These are phyloP conservation scores for Raphanus hybrid DNA, from an alignment of 441 rosid species.

Conservation along the genomic window DNA sequence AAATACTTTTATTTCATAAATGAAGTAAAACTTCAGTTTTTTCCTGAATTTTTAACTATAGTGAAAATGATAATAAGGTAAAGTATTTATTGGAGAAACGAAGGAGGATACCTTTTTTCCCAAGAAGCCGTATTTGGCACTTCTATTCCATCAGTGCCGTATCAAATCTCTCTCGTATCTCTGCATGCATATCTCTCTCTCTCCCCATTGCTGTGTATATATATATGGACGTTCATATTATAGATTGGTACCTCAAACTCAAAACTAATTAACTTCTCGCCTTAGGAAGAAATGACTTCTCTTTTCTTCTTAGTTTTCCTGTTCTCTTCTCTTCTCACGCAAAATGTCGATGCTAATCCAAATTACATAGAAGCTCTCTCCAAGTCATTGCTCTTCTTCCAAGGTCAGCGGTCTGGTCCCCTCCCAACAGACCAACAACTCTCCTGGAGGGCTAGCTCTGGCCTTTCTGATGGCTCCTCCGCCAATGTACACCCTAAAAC, in stretches of 20 bases:
- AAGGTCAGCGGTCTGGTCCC: slow-evolving; percentile 88
- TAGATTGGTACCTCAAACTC: slow-evolving; percentile 25
- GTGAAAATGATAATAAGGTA: background rate
- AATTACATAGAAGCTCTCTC: slow-evolving; percentile 81
- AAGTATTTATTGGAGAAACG: slow-evolving; percentile 9
- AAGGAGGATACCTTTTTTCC: slow-evolving; percentile 3
- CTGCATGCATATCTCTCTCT: slow-evolving; percentile 9
- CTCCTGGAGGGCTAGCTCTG: slow-evolving; percentile 80
- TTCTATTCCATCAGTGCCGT: slow-evolving; percentile 33
- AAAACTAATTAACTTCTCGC: slow-evolving; percentile 16
- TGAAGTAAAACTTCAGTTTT: background rate
- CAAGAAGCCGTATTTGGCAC: slow-evolving; percentile 35
- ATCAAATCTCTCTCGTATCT: slow-evolving; percentile 15
- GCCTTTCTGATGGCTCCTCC: slow-evolving; percentile 71
- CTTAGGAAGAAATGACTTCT: slow-evolving; percentile 23
- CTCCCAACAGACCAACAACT: slow-evolving; percentile 61
- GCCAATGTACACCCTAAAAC: slow-evolving; percentile 52
- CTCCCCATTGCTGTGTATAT: slow-evolving; percentile 11
- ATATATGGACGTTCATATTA: slow-evolving; percentile 21
- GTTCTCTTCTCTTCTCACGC: slow-evolving; percentile 34
- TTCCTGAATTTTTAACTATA: too few species aligned
- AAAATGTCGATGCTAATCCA: slow-evolving; percentile 56
- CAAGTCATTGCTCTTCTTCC: slow-evolving; percentile 82
- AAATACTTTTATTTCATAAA: background rate
- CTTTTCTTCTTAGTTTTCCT: slow-evolving; percentile 38